Evolutionary conservation across 78 protist genomes (phyloP), one percentile per base, ranked within the genome.

Genomic region (Pelomyxa schiedti): DNA sequence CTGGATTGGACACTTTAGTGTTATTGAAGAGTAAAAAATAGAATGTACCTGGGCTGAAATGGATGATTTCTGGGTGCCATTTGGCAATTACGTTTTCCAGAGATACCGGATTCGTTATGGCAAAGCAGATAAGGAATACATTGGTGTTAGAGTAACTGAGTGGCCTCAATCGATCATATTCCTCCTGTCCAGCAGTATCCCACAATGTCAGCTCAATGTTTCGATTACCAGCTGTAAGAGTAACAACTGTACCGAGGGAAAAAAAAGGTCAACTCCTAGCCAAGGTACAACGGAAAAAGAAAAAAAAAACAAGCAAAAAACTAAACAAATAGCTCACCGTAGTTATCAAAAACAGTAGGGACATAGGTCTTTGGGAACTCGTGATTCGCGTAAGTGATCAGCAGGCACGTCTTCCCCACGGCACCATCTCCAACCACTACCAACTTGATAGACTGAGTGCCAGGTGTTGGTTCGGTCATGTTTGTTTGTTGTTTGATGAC

Each of bases 131-230:
- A 38, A 92, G 76, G 74, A 95, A 90, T 38, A 92, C 95, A 63
- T 92, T 87, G 22, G 93, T 87, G 28, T 89, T 74, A 8, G 91
- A 86, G 74, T 88, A 88, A 39, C 89, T 83, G 37, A 89, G 81
- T 28, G 96, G 96, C 38, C 98, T 69, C 65, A 95, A 75, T 26
- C 90, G 70, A 38, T 90, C 95, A 53, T 86, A 91, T 30, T 80
- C 81, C 40, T 91, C 92, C 72, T 87, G 87, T 16, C 94, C 94
- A 1, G 91, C 96, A 39, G 95, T 94, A 76, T 94, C 97, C 98
- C 97, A 94, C 1, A 93, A 69, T 8, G 90, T 93, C 0, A 95
- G 66, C 68, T 81, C 91, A 47, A 90, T 87, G 16, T 90, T 89
- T 69, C 88, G 80, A n/a, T 81, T 92, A 66, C 95, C 98, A 8